Base-by-base conservation (phyloP, 1,139 yeast genomes). In the Sugiyamaella japonica region DNA sequence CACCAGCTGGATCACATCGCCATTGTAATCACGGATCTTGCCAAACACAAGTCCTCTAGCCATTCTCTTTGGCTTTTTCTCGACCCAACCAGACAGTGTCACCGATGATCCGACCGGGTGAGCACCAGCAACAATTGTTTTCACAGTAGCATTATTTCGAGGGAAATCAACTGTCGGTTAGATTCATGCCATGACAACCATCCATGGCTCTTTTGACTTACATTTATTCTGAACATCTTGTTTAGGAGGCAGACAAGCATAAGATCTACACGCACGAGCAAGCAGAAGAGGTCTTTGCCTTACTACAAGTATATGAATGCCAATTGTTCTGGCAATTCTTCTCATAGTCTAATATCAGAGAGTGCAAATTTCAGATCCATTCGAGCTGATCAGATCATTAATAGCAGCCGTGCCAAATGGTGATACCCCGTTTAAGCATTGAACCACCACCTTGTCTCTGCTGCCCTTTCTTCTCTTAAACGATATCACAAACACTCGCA, bases 31-130 rank as follows among this genome's bases (percentile, higher is more conserved):
- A 59, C 98, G 76, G 25, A 91, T 70, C 34, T 80, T 82, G 1
- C 87, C 95, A 74, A 91, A 91, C 2, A 77, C 74, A 42, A 85
- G 70, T 10, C 70, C 70, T 54, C 80, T 81, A n/a, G 85, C 78
- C 20, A 84, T 70, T 73, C 81, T 77, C 69, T 81, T 78, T 0
- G 96, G 93, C 61, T 85, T 84, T 39, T 80, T 76, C 64, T 89
- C 83, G 23, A 91, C 78, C 87, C 96, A 95, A 0, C 98, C 98
- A 63, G 86, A 80, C 17, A 88, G 63, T 3, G 61, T 61, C 6
- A 41, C 38, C 10, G 28, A 12, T 39, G 53, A 40, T 15, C 49
- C 44, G 17, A 9, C n/a, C 32, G 46, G 36, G 5, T 29, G 34
- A n/a, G 3, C n/a, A 29, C 7, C 25, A 13, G 31, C 4, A 12